Conservation (phyloP, 139 green algal species). For the Penium margaritaceum region DNA sequence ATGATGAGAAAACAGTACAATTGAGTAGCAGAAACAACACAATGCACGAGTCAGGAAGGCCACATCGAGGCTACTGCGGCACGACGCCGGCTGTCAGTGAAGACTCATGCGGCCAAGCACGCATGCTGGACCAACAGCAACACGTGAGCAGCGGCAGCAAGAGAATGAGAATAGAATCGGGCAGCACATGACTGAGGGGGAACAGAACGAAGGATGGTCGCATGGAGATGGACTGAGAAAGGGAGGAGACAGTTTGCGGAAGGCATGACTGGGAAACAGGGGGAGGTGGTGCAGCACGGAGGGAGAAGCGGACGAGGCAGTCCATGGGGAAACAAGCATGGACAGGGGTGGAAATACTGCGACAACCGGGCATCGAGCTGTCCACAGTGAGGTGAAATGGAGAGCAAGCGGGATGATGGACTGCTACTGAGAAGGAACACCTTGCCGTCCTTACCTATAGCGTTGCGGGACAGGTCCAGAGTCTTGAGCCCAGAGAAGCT, state of each 20-base stretch:
- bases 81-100: neutral
- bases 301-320: neutral
- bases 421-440: neutral
- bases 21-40: neutral
- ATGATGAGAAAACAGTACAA: neutral
- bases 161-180: neutral
- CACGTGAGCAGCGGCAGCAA: neutral
- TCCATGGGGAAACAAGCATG: neutral
- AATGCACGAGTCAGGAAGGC: neutral
- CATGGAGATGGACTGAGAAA: neutral
- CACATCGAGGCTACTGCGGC: neutral
- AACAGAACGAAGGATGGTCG: neutral
- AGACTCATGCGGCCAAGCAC: neutral
- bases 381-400: neutral
- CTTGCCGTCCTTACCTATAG: conserved; percentile 13
- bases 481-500: conserved; percentile 24
- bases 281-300: neutral
- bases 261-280: neutral
- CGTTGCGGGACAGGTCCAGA: conserved; percentile 34
- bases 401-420: neutral
- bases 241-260: neutral
- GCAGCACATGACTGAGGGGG: too few relatives aligned
- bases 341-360: neutral
- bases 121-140: neutral
- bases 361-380: neutral